Evolutionary conservation across 176 grass and related monocot species (phyloP).

Genomic region (Juncus effusus): DNA sequence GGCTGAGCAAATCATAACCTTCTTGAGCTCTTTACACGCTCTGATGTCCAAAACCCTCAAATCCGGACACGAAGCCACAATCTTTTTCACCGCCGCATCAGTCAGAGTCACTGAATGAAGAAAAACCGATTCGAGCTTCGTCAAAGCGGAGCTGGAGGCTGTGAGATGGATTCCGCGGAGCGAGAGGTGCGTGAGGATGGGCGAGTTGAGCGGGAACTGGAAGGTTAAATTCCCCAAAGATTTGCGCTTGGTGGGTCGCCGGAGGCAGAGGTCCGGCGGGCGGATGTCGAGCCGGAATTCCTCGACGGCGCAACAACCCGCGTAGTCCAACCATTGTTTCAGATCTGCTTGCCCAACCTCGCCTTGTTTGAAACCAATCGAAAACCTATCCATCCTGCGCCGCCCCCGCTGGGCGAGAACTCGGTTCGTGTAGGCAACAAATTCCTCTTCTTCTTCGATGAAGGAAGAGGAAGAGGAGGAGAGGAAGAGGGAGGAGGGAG

Average conservation of each 20-base stretch:
- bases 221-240: constrained; percentile 15
- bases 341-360: constrained; percentile 42
- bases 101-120: constrained; percentile 51
- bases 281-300: constrained; percentile 37
- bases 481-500: constrained; percentile 22
- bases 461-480: background rate
- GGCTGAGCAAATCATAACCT: constrained; percentile 39
- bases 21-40: constrained; percentile 56
- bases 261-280: background rate
- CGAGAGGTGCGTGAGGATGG: constrained; percentile 46
- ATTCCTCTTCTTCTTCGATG: background rate
- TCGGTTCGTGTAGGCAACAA: constrained; percentile 4
- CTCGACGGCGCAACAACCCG: constrained; percentile 43
- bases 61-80: constrained; percentile 47
- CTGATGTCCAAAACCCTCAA: constrained; percentile 64
- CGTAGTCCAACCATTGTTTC: constrained; percentile 47
- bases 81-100: constrained; percentile 54
- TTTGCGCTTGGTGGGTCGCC: constrained; percentile 14
- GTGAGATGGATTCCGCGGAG: constrained; percentile 59
- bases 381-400: constrained; percentile 48
- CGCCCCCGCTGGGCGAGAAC: constrained; percentile 24
- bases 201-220: constrained; percentile 56
- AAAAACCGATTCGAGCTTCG: constrained; percentile 54
- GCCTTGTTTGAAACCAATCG: constrained; percentile 44
- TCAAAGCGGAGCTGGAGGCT: constrained; percentile 29